phyloP scores from a whole-genome alignment of 1,284 basidiomycete species.

The Chondrostereum purpureum region DNA sequence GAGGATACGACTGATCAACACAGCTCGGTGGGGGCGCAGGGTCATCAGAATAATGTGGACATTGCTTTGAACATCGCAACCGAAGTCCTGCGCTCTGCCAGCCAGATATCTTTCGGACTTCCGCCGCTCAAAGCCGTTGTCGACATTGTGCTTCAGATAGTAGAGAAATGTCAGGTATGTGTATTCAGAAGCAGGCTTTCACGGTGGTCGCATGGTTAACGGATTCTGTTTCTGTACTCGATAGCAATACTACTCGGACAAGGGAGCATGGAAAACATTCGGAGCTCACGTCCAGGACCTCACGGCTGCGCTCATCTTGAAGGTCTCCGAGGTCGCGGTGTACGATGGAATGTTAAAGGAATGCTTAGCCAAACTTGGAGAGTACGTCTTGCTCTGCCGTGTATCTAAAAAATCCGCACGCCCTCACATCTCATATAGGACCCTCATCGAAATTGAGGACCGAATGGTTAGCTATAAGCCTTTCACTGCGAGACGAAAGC shows the following conservation, averaged over 20 bases:
- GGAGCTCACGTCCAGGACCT: not conserved
- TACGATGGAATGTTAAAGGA: not conserved
- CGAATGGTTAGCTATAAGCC: not conserved
- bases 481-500: constrained; percentile 1
- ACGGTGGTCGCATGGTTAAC: no score
- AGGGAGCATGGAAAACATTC: not conserved
- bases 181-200: not conserved
- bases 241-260: not conserved
- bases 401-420: not conserved
- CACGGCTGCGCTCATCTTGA: not conserved
- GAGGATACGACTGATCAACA: no score
- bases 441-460: not conserved
- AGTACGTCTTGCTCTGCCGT: not conserved
- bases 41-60: no score
- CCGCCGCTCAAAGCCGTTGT: not conserved
- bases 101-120: no score
- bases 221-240: no score
- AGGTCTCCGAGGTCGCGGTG: not conserved
- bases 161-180: not conserved
- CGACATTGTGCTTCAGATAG: not conserved
- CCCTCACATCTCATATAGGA: not conserved
- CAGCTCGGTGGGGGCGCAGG: no score
- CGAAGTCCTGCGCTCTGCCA: no score
- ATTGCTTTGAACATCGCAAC: no score
- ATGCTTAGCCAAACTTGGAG: not conserved